Evolutionary conservation across 352 stramenopile genomes (phyloP).

Genomic region (Phytopythium delawarense): DNA sequence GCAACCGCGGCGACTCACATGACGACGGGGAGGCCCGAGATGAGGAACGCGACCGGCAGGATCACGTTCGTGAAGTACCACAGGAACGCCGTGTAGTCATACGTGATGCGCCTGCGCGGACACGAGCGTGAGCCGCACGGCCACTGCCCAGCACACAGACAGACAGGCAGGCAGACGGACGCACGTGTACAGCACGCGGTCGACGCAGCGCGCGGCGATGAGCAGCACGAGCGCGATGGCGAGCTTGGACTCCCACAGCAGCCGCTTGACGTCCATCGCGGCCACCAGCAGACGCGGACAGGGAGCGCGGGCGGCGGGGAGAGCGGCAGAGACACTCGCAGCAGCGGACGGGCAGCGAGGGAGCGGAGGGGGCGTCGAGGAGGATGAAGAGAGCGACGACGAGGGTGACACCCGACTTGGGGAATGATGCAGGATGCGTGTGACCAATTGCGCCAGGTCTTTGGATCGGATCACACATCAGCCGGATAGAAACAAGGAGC

Average conservation of each 20-base stretch:
- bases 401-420: too few species aligned
- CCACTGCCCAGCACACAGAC: background rate
- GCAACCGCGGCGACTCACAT: slow-evolving; percentile 29
- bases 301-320: background rate
- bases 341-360: background rate
- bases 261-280: slow-evolving; percentile 59
- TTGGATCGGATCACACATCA: background rate
- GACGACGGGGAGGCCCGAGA: slow-evolving; percentile 73
- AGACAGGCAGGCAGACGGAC: slow-evolving; percentile 12
- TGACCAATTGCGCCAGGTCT: background rate
- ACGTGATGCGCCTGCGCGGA: slow-evolving; percentile 76
- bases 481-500: background rate
- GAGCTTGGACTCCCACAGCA: slow-evolving; percentile 85
- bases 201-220: slow-evolving; percentile 75
- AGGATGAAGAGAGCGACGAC: background rate
- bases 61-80: slow-evolving; percentile 89
- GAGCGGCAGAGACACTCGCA: background rate
- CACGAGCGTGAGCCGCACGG: too few species aligned
- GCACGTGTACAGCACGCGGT: slow-evolving; percentile 85
- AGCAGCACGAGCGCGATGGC: slow-evolving; percentile 70
- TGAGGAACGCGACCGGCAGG: slow-evolving; percentile 66
- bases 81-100: slow-evolving; percentile 83
- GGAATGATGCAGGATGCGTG: background rate
- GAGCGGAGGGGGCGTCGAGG: background rate
- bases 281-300: background rate